Conservation (phyloP, 495 filamentous ascomycete species). For the Trichoderma asperelloides region DNA sequence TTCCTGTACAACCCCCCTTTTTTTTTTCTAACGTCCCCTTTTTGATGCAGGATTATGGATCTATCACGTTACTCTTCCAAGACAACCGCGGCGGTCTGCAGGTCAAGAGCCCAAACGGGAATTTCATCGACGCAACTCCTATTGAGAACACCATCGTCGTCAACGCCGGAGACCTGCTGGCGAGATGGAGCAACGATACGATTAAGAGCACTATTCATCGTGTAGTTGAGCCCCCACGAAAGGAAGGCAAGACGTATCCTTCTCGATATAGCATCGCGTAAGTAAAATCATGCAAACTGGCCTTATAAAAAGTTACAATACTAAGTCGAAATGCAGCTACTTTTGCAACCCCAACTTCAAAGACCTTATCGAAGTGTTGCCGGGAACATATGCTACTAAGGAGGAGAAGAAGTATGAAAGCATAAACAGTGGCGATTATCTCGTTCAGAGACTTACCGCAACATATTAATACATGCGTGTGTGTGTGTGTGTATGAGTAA, state of each 20-base stretch:
- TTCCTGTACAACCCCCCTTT: not conserved
- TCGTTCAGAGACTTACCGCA: slow-evolving; percentile 67
- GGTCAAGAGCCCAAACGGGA: slow-evolving; percentile 66
- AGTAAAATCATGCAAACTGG: slow-evolving; percentile 16
- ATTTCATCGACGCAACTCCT: slow-evolving; percentile 75
- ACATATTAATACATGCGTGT: slow-evolving; percentile 43
- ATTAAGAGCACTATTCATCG: slow-evolving; percentile 85
- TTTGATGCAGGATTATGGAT: slow-evolving; percentile 61
- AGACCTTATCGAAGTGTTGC: slow-evolving; percentile 70
- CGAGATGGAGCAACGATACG: slow-evolving; percentile 82
- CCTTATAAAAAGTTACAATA: not conserved
- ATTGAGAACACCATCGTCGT: slow-evolving; percentile 78
- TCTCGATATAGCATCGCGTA: slow-evolving; percentile 61
- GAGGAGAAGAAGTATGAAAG: slow-evolving; percentile 68
- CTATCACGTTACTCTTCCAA: slow-evolving; percentile 83
- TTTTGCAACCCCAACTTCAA: slow-evolving; percentile 92
- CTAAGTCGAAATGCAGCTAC: slow-evolving; percentile 43
- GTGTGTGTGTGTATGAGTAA: too few species aligned
- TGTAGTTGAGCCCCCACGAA: slow-evolving; percentile 71
- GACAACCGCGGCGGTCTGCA: slow-evolving; percentile 76
- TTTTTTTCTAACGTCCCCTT: not conserved
- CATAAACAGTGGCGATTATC: slow-evolving; percentile 73
- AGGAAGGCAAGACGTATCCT: slow-evolving; percentile 42
- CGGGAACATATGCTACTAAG: slow-evolving; percentile 67
- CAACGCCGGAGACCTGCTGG: slow-evolving; percentile 84